phyloP scores from a whole-genome alignment of 202 grass and related monocot species.

The Carex sylvatica region DNA sequence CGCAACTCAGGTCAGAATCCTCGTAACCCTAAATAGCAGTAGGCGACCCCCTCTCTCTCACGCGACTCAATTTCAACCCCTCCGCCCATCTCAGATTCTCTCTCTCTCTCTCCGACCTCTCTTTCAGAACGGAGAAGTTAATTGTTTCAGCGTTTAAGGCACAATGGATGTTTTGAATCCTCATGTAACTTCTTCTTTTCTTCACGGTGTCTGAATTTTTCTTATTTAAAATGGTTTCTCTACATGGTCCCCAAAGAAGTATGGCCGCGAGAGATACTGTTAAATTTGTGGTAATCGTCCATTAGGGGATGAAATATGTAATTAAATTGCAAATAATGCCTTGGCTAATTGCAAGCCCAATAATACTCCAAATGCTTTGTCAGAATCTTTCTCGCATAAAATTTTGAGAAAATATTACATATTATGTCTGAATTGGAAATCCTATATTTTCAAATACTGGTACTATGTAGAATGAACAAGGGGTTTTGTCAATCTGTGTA shows the following conservation, averaged over 20 bases:
- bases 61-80: too few relatives aligned
- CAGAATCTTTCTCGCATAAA: neutral
- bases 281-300: neutral
- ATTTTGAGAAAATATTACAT: conserved; percentile 1
- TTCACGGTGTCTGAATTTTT: neutral
- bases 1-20: too few relatives aligned
- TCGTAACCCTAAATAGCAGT: too few relatives aligned
- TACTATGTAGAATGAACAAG: too few relatives aligned
- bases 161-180: conserved; percentile 88
- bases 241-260: neutral
- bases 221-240: conserved; percentile 2
- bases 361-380: neutral
- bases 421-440: neutral
- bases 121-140: too few relatives aligned
- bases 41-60: too few relatives aligned
- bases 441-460: neutral
- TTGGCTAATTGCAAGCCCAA: neutral
- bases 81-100: too few relatives aligned
- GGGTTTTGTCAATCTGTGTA: too few relatives aligned
- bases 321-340: neutral
- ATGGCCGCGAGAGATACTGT: neutral
- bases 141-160: neutral
- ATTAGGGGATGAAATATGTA: neutral
- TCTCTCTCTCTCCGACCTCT: too few relatives aligned
- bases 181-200: conserved; percentile 43